Conservation (phyloP, 495 filamentous ascomycete species). For the Penicillium pancosmium region DNA sequence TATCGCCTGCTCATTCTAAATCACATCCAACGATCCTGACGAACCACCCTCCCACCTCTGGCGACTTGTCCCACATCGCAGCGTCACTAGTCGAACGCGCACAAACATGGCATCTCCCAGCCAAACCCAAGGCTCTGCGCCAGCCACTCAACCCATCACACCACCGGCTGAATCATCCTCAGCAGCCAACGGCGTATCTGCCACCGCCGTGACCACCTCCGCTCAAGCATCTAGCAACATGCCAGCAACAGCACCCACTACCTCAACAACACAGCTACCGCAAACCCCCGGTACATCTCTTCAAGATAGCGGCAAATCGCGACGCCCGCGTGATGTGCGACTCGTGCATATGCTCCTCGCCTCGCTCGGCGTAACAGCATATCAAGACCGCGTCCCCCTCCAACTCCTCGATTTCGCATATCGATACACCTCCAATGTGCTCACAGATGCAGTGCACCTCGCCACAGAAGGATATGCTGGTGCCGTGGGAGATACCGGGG, state of each 20-base stretch:
- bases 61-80: background rate
- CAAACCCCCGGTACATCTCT: conserved; percentile 56
- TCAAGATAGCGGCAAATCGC: conserved; percentile 62
- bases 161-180: conserved; percentile 47
- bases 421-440: conserved; percentile 64
- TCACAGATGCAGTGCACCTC: conserved; percentile 56
- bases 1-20: background rate
- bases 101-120: conserved; percentile 45
- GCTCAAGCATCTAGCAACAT: conserved; percentile 21
- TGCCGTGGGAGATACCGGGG: conserved; percentile 29
- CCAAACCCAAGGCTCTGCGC: conserved; percentile 37
- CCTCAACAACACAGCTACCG: conserved; percentile 41
- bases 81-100: background rate
- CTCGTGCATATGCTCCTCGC: conserved; percentile 90
- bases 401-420: conserved; percentile 98
- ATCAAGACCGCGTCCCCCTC: conserved; percentile 91
- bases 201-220: conserved; percentile 23
- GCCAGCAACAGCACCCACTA: conserved; percentile 23
- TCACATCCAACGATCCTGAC: conserved; percentile 2
- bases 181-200: conserved; percentile 24
- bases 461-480: conserved; percentile 55
- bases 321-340: conserved; percentile 87
- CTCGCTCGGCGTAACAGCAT: conserved; percentile 81
- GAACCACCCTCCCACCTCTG: conserved; percentile 7
- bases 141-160: conserved; percentile 46